A percentile compares a stretch with the other conserved stretches of the same genome.
These are phyloP conservation scores for Colletotrichum cordylinicola DNA, from an alignment of 2,329 filamentous ascomycete species.

Conservation along the genomic window DNA sequence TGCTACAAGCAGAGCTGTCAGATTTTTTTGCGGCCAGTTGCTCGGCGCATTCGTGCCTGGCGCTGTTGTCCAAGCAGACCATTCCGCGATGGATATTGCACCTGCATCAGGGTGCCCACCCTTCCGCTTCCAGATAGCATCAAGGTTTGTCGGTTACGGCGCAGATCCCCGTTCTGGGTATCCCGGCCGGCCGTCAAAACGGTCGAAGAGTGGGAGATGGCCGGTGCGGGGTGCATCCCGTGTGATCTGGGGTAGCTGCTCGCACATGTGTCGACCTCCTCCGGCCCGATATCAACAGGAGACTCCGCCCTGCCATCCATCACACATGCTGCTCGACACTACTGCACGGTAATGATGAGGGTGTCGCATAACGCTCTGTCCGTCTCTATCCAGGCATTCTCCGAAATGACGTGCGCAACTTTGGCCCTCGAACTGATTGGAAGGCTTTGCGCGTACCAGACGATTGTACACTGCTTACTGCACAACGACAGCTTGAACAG, in stretches of 20 bases:
- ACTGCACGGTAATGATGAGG: not conserved
- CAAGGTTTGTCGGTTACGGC: constrained; percentile 20
- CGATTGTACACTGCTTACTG: not conserved
- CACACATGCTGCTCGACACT: not conserved
- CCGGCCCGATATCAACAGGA: constrained; percentile 22
- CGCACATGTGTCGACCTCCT: not conserved
- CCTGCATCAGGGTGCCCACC: constrained; percentile 8
- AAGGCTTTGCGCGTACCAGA: not conserved
- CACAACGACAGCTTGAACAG: not conserved
- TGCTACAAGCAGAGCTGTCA: not conserved
- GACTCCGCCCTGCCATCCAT: constrained; percentile 19
- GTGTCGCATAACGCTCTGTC: not conserved
- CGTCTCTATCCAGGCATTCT: not conserved
- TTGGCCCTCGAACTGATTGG: not conserved
- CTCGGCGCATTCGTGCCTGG: constrained; percentile 16
- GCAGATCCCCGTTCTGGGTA: constrained; percentile 12
- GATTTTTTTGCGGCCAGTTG: not conserved
- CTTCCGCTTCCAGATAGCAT: not conserved
- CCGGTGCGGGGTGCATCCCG: constrained; percentile 19
- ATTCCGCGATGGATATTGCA: constrained; percentile 1
- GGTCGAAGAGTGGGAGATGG: not conserved
- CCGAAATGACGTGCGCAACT: not conserved
- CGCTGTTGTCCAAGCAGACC: not conserved
- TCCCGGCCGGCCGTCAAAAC: constrained; percentile 3
- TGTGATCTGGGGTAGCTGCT: constrained; percentile 21